Evolutionary conservation across 169 alveolate genomes (phyloP).

Genomic region (Neospora caninum): DNA sequence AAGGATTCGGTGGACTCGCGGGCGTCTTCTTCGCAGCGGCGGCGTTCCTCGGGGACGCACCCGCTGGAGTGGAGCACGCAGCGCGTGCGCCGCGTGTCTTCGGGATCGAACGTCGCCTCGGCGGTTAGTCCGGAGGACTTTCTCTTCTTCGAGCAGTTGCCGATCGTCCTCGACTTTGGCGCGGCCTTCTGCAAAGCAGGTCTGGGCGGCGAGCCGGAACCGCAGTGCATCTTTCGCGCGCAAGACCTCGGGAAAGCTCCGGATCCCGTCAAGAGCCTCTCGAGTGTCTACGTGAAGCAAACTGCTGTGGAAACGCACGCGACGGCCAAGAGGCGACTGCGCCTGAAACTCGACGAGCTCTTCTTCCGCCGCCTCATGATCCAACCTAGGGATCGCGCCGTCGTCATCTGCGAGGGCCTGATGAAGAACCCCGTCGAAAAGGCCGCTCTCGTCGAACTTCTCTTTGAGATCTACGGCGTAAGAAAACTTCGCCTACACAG

Average conservation of each 20-base stretch:
- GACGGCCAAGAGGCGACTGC: not conserved
- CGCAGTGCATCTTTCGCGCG: not conserved
- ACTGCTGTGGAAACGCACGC: not conserved
- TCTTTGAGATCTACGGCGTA: conserved; percentile 2
- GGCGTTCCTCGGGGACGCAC: not conserved
- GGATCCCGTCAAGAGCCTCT: not conserved
- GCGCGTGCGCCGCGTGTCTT: not conserved
- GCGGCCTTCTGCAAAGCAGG: not conserved
- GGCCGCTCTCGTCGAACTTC: conserved; percentile 16
- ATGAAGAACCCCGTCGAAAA: not conserved
- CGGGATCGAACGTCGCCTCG: not conserved
- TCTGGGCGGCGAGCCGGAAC: conserved; percentile 28
- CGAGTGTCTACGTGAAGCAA: not conserved
- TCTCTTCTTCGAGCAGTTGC: conserved; percentile 4
- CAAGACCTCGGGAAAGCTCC: not conserved
- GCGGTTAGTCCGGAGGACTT: not conserved
- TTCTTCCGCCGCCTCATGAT: not conserved
- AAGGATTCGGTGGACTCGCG: not conserved
- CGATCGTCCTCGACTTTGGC: conserved; percentile 22
- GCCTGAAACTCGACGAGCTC: not conserved
- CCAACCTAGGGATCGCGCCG: not conserved
- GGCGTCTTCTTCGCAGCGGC: not conserved
- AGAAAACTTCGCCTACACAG: not conserved
- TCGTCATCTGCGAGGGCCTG: conserved; percentile 23
- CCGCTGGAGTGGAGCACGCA: not conserved